Evolutionary conservation across 495 filamentous ascomycete genomes (phyloP).

Genomic region (Cetradonia linearis): DNA sequence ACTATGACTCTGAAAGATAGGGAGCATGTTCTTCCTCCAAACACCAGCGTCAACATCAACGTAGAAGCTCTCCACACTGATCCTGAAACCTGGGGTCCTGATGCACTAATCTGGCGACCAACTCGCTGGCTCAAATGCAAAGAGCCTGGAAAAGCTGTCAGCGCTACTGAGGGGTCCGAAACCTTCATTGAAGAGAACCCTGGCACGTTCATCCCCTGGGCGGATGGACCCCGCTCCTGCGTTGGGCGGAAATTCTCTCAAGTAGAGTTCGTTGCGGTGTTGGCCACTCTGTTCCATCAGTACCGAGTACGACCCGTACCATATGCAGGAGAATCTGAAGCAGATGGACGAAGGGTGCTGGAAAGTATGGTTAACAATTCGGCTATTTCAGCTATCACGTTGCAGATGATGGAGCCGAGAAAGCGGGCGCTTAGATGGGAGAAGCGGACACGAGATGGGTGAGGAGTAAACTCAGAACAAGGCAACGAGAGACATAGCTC

Average conservation of each 20-base stretch:
- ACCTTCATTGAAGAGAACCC: slow-evolving; percentile 43
- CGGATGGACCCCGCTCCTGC: slow-evolving; percentile 61
- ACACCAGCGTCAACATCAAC: slow-evolving; percentile 22
- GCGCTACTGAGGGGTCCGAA: slow-evolving; percentile 26
- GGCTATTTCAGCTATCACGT: slow-evolving; percentile 17
- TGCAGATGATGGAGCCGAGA: slow-evolving; percentile 23
- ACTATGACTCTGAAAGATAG: slow-evolving; percentile 26
- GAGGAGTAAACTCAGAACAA: not conserved
- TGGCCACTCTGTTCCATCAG: slow-evolving; percentile 53
- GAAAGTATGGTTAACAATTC: slow-evolving; percentile 18
- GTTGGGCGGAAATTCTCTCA: slow-evolving; percentile 64
- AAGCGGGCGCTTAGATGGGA: slow-evolving; percentile 17
- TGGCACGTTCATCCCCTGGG: slow-evolving; percentile 65
- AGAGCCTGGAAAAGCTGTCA: slow-evolving; percentile 12
- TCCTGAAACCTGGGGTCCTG: slow-evolving; percentile 36
- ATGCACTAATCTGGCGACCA: slow-evolving; percentile 39
- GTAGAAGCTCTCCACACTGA: slow-evolving; percentile 33
- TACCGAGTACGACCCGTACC: slow-evolving; percentile 59
- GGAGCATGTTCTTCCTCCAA: slow-evolving; percentile 25
- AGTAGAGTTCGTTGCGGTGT: slow-evolving; percentile 59
- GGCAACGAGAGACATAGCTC: not conserved
- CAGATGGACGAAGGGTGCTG: slow-evolving; percentile 9
- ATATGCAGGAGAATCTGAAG: slow-evolving; percentile 39
- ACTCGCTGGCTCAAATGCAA: slow-evolving; percentile 33
- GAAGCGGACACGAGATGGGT: not conserved